Evolutionary conservation across 495 filamentous ascomycete species (phyloP).

Genomic region (Penicillium nucicola): DNA sequence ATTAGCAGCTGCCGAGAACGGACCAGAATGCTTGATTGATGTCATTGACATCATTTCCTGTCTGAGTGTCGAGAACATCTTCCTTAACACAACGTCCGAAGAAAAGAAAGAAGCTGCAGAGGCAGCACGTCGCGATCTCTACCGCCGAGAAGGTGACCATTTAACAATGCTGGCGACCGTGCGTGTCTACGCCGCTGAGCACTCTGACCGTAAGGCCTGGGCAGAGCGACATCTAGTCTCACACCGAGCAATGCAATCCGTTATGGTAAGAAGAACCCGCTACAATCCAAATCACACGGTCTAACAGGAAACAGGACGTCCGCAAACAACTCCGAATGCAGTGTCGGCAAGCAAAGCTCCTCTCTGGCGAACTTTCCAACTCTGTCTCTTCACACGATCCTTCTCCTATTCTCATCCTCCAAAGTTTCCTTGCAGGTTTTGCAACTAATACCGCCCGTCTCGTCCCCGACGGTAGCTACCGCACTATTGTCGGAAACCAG

Average conservation of each 20-base stretch:
- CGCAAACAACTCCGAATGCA: conserved; percentile 79
- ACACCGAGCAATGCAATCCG: conserved; percentile 76
- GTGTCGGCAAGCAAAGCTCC: conserved; percentile 47
- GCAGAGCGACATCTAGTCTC: conserved; percentile 73
- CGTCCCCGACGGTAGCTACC: conserved; percentile 80
- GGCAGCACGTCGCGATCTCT: conserved; percentile 66
- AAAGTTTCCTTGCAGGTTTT: conserved; percentile 81
- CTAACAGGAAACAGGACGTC: conserved; percentile 59
- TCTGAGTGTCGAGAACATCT: conserved; percentile 85
- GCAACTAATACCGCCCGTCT: conserved; percentile 78
- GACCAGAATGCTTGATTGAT: conserved; percentile 70
- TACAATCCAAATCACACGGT: not conserved
- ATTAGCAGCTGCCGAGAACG: conserved; percentile 70
- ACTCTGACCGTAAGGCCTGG: conserved; percentile 72
- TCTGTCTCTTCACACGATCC: conserved; percentile 19
- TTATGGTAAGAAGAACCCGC: conserved; percentile 53
- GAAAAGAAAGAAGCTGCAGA: conserved; percentile 79
- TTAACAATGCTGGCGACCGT: conserved; percentile 82
- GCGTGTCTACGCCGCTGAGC: conserved; percentile 74
- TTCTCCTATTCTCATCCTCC: conserved; percentile 55
- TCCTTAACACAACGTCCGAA: conserved; percentile 74
- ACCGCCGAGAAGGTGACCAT: conserved; percentile 82
- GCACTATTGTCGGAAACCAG: conserved; percentile 79
- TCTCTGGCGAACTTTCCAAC: conserved; percentile 21
- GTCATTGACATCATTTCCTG: conserved; percentile 89